Conservation (phyloP, 2,329 filamentous ascomycete genomes). For the Chrysosporium queenslandicum region DNA sequence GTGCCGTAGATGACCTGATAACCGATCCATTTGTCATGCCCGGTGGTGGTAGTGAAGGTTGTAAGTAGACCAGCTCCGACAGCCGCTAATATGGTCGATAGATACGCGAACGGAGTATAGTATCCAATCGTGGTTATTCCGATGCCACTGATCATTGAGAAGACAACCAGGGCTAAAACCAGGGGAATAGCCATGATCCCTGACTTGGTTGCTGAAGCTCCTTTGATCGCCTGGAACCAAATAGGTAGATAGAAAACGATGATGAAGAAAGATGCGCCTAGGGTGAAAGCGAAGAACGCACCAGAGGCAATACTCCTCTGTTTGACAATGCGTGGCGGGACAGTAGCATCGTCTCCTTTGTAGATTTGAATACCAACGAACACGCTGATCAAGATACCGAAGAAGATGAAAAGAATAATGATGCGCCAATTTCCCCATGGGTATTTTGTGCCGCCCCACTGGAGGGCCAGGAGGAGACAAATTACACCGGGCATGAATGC, state of each 20-base stretch:
- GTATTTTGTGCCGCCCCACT: slow-evolving; percentile 39
- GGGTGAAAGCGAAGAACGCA: slow-evolving; percentile 8
- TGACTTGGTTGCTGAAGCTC: slow-evolving; percentile 30
- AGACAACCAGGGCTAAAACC: slow-evolving; percentile 28
- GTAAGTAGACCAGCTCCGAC: slow-evolving; percentile 25
- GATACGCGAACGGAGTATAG: slow-evolving; percentile 21
- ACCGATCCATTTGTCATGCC: slow-evolving; percentile 22
- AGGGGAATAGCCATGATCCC: slow-evolving; percentile 30
- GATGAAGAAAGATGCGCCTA: slow-evolving; percentile 14
- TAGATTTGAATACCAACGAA: slow-evolving; percentile 32
- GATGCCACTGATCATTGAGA: slow-evolving; percentile 16
- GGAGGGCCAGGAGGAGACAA: slow-evolving; percentile 41
- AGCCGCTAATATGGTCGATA: slow-evolving; percentile 19
- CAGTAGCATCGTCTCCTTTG: slow-evolving; percentile 20
- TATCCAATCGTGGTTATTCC: slow-evolving; percentile 17
- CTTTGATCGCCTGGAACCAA: slow-evolving; percentile 39
- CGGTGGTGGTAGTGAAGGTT: slow-evolving; percentile 22
- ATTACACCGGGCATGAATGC: slow-evolving; percentile 39
- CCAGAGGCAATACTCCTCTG: slow-evolving; percentile 12
- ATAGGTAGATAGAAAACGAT: slow-evolving; percentile 23
- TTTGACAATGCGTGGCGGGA: slow-evolving; percentile 24
- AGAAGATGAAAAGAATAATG: slow-evolving; percentile 43
- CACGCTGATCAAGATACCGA: slow-evolving; percentile 40
- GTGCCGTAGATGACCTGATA: slow-evolving; percentile 23
- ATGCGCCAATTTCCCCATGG: slow-evolving; percentile 38